These are phyloP conservation scores for Plectranthus barbatus DNA, from an alignment of 257 asterid genomes.

Conservation along the genomic window DNA sequence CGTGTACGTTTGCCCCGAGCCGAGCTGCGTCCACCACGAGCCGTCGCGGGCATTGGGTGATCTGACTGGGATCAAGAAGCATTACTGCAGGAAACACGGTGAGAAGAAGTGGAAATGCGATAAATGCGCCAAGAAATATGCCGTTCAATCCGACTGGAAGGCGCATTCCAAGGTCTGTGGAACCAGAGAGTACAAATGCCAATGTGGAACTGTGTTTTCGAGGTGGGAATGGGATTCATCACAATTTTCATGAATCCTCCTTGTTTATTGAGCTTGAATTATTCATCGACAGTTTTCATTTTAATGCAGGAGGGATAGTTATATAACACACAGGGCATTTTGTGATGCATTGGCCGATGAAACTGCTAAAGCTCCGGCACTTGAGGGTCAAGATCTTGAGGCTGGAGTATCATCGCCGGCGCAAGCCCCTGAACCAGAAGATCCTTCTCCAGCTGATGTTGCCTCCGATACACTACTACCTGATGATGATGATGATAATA, in stretches of 20 bases:
- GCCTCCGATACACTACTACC: constrained; percentile 30
- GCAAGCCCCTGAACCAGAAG: constrained; percentile 21
- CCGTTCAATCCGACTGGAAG: constrained; percentile 90
- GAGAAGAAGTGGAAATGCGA: constrained; percentile 93
- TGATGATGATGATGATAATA: constrained; percentile 4
- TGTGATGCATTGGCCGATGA: constrained; percentile 83
- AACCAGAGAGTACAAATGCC: constrained; percentile 72
- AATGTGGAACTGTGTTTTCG: constrained; percentile 75
- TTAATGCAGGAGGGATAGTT: constrained; percentile 78
- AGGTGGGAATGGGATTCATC: constrained; percentile 28
- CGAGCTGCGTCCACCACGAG: constrained; percentile 70
- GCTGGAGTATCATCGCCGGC: constrained; percentile 4
- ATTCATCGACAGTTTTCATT: constrained; percentile 16
- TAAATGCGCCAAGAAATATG: constrained; percentile 72
- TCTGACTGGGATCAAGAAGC: constrained; percentile 85
- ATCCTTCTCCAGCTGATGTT: constrained; percentile 20
- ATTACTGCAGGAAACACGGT: constrained; percentile 82
- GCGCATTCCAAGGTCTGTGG: constrained; percentile 89
- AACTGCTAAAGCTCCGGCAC: constrained; percentile 38
- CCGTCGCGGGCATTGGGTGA: constrained; percentile 81
- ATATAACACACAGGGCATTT: constrained; percentile 85
- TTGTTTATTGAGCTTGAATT: not conserved
- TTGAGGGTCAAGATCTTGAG: constrained; percentile 11
- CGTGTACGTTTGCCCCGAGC: constrained; percentile 81
- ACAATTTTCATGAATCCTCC: not conserved